A percentile compares a stretch with the other conserved stretches of the same genome.
These are phyloP conservation scores for Berkeleyomyces basicola DNA, from an alignment of 2,329 filamentous ascomycete genomes.

Conservation along the genomic window DNA sequence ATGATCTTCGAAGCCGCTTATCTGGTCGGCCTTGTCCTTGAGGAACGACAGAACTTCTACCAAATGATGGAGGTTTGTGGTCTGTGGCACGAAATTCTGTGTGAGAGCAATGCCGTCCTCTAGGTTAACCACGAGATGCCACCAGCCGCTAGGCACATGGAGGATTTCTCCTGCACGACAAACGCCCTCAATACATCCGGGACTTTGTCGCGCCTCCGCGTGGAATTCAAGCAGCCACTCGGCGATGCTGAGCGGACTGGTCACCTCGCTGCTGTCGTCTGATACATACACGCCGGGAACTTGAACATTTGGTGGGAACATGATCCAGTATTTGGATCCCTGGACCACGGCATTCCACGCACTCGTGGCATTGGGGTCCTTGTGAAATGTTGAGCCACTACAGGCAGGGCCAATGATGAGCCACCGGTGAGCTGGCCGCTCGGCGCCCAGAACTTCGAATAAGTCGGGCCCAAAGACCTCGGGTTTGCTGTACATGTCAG, in stretches of 20 bases:
- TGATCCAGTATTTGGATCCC: conserved; percentile 94
- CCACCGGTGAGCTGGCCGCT: conserved; percentile 82
- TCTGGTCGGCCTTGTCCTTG: conserved; percentile 64
- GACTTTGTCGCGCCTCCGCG: conserved; percentile 55
- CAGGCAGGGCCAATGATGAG: conserved; percentile 76
- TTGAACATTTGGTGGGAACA: conserved; percentile 68
- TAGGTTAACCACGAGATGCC: conserved; percentile 87
- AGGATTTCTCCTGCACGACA: conserved; percentile 73
- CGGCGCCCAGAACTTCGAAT: conserved; percentile 59
- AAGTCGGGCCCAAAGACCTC: conserved; percentile 74
- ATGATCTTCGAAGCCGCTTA: conserved; percentile 66
- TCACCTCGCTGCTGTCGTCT: conserved; percentile 80
- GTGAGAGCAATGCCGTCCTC: conserved; percentile 75
- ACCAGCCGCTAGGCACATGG: conserved; percentile 90
- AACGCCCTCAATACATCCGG: conserved; percentile 71
- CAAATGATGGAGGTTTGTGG: conserved; percentile 38
- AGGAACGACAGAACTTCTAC: conserved; percentile 64
- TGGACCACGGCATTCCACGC: conserved; percentile 91
- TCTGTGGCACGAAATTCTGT: conserved; percentile 80
- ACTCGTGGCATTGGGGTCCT: conserved; percentile 54
- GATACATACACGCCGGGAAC: conserved; percentile 87
- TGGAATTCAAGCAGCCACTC: conserved; percentile 92
- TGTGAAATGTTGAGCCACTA: conserved; percentile 90
- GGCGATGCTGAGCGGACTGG: conserved; percentile 84
- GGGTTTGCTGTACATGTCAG: conserved; percentile 57